Conservation (phyloP, 2,329 filamentous ascomycete genomes). For the Penicillium sp. region DNA sequence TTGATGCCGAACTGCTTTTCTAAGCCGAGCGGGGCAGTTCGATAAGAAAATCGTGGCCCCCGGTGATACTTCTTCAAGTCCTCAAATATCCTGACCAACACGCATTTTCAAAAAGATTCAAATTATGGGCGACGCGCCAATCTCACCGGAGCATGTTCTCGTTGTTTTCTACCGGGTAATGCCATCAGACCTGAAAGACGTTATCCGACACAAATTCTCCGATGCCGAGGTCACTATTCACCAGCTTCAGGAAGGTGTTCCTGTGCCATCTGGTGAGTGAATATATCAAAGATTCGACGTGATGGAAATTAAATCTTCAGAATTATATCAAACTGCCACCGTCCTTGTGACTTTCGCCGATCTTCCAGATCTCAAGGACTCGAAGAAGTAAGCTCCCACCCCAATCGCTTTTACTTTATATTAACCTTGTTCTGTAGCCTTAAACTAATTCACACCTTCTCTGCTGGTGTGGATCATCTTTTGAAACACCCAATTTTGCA, state of each 20-base stretch:
- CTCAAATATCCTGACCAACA: neutral
- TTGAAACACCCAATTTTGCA: constrained; percentile 54
- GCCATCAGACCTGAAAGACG: constrained; percentile 14
- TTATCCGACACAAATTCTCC: constrained; percentile 23
- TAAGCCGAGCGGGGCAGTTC: constrained; percentile 2
- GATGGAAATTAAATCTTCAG: constrained; percentile 7
- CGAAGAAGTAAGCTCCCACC: constrained; percentile 21
- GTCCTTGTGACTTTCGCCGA: constrained; percentile 26
- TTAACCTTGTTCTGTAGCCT: constrained; percentile 26
- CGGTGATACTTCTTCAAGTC: neutral
- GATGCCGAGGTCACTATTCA: constrained; percentile 21
- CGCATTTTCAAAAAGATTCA: neutral
- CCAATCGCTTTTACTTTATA: neutral
- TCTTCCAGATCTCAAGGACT: constrained; percentile 29
- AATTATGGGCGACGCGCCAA: constrained; percentile 25
- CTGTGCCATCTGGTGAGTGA: constrained; percentile 25
- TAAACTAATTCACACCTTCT: constrained; percentile 56
- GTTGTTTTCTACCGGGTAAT: constrained; percentile 20
- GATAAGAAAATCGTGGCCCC: neutral
- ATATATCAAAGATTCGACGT: no score
- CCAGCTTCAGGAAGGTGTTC: constrained; percentile 6
- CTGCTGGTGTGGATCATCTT: constrained; percentile 58
- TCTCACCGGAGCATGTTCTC: constrained; percentile 23
- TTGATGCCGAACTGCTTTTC: neutral
- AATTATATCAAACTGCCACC: constrained; percentile 24